These are phyloP conservation scores for Globisporangium echinulatum DNA, from an alignment of 352 stramenopile species.

Conservation along the genomic window DNA sequence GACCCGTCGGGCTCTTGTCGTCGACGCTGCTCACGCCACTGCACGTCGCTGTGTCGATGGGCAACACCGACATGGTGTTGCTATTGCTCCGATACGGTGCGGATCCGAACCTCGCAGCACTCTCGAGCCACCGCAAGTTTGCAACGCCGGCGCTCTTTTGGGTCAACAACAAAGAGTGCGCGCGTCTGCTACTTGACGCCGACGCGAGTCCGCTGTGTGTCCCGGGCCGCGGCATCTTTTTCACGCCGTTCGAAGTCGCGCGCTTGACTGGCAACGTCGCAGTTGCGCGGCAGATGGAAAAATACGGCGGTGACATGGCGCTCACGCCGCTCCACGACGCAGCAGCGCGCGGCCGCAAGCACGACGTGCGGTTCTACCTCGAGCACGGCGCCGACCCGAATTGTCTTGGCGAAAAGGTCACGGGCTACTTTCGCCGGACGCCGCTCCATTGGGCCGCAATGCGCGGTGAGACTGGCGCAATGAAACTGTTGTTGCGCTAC, in stretches of 20 bases:
- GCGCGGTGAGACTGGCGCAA: slow-evolving; percentile 44
- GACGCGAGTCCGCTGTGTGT: slow-evolving; percentile 65
- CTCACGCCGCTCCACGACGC: slow-evolving; percentile 71
- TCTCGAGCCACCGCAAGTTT: slow-evolving; percentile 53
- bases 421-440: slow-evolving; percentile 56
- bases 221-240: slow-evolving; percentile 41
- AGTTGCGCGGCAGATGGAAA: slow-evolving; percentile 66
- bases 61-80: slow-evolving; percentile 58
- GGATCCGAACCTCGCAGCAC: slow-evolving; percentile 44
- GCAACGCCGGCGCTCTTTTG: slow-evolving; percentile 64
- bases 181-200: slow-evolving; percentile 52
- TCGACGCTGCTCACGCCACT: slow-evolving; percentile 66
- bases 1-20: slow-evolving; percentile 44
- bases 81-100: slow-evolving; percentile 54
- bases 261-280: slow-evolving; percentile 54
- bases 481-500: slow-evolving; percentile 60
- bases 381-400: slow-evolving; percentile 63
- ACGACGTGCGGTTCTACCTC: slow-evolving; percentile 60
- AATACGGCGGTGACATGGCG: slow-evolving; percentile 71
- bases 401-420: slow-evolving; percentile 62
- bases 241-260: slow-evolving; percentile 71
- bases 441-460: slow-evolving; percentile 81
- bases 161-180: slow-evolving; percentile 63
- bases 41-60: slow-evolving; percentile 66
- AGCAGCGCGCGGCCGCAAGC: slow-evolving; percentile 40